A percentile compares a stretch with the other conserved stretches of the same genome.
phyloP scores from a whole-genome alignment of 2,329 filamentous ascomycete species.

The Chrysosporium queenslandicum region DNA sequence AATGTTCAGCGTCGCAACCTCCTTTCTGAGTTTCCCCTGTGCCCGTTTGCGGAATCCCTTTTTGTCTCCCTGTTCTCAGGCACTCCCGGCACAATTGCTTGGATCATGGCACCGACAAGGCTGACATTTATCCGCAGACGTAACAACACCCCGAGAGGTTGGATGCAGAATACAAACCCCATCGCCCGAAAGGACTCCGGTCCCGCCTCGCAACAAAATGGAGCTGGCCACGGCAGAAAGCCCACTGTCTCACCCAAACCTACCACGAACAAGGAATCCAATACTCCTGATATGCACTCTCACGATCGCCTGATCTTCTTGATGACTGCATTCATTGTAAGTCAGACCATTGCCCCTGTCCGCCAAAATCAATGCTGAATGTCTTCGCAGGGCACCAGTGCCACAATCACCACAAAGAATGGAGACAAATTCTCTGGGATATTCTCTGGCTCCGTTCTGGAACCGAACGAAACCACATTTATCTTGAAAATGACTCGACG shows the following conservation, averaged over 20 bases:
- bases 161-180: slow-evolving; percentile 52
- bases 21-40: too few species aligned
- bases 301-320: slow-evolving; percentile 52
- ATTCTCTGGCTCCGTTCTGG: slow-evolving; percentile 47
- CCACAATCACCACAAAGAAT: slow-evolving; percentile 48
- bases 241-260: slow-evolving; percentile 31
- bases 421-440: slow-evolving; percentile 54
- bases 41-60: too few species aligned
- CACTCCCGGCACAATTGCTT: neutral
- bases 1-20: neutral
- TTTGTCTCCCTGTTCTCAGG: neutral
- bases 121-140: slow-evolving; percentile 28
- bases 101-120: neutral
- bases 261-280: slow-evolving; percentile 40
- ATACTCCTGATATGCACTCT: slow-evolving; percentile 47
- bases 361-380: slow-evolving; percentile 2
- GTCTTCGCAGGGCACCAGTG: slow-evolving; percentile 43
- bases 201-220: slow-evolving; percentile 41
- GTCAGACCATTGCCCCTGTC: slow-evolving; percentile 20
- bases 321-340: slow-evolving; percentile 50
- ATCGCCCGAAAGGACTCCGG: slow-evolving; percentile 48
- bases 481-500: slow-evolving; percentile 56
- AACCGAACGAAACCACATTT: slow-evolving; percentile 45
- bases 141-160: slow-evolving; percentile 50
- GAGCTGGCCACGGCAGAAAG: slow-evolving; percentile 39